phyloP scores from a whole-genome alignment of 108 stramenopile species.

The Nannochloropsis salina region DNA sequence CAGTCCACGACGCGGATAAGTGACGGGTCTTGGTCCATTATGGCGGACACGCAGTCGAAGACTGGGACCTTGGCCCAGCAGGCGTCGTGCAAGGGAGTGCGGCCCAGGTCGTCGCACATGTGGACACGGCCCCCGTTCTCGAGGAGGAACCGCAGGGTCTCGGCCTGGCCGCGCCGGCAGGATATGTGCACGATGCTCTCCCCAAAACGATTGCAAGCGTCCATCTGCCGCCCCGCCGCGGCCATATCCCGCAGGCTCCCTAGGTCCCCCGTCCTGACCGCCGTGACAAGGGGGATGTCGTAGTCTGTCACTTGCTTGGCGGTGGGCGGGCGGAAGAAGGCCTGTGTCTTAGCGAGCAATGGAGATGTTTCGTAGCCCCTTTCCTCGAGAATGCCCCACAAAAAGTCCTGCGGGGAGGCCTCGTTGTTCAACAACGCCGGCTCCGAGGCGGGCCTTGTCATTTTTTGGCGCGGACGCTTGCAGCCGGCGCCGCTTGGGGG shows the following conservation, averaged over 20 bases:
- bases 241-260: conserved; percentile 56
- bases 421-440: background rate
- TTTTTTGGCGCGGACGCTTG: background rate
- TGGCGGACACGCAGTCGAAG: conserved; percentile 48
- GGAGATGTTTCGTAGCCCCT: conserved; percentile 62
- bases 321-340: conserved; percentile 65
- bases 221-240: conserved; percentile 62
- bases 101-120: conserved; percentile 51
- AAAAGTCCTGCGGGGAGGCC: conserved; percentile 61
- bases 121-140: conserved; percentile 44
- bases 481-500: background rate
- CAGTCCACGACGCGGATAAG: conserved; percentile 66
- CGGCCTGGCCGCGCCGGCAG: conserved; percentile 18
- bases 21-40: conserved; percentile 55
- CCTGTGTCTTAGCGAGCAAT: conserved; percentile 46
- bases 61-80: conserved; percentile 51
- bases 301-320: conserved; percentile 69
- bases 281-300: conserved; percentile 65
- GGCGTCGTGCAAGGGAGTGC: conserved; percentile 54
- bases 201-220: conserved; percentile 73
- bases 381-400: conserved; percentile 54
- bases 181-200: conserved; percentile 34
- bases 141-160: conserved; percentile 39
- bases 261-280: conserved; percentile 64
- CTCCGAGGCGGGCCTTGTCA: background rate